A percentile compares a stretch with the other conserved stretches of the same genome.
Conservation (phyloP, 306 rosid species). For the Acacia acuminata region DNA sequence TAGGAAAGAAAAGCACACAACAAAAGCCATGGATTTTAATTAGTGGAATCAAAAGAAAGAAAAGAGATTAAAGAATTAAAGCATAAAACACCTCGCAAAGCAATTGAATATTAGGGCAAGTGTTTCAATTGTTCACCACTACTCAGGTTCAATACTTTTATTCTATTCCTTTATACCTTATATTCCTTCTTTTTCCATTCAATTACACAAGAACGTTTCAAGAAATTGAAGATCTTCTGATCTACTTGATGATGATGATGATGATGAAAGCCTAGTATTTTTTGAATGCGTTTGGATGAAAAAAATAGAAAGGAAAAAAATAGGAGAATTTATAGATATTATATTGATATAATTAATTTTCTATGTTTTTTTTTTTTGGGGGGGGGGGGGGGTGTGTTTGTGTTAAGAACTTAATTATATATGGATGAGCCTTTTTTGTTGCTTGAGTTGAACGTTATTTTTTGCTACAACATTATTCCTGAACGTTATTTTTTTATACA, state of each 20-base stretch:
- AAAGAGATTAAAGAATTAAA: neutral
- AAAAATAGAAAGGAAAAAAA: no score
- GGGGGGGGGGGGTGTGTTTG: no score
- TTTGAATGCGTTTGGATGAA: neutral
- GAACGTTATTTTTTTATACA: no score
- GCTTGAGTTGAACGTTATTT: neutral
- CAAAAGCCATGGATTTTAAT: conserved; percentile 12
- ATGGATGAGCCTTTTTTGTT: neutral
- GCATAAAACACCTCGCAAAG: neutral
- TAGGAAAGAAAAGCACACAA: neutral
- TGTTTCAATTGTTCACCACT: neutral
- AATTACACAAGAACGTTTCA: neutral
- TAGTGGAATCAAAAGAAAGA: conserved; percentile 12
- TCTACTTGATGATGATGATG: neutral
- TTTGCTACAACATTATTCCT: no score
- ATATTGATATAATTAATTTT: no score
- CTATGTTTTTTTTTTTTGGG: no score
- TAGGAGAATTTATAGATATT: no score
- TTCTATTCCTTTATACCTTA: neutral
- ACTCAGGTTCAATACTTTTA: neutral
- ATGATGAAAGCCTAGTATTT: neutral
- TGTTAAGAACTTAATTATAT: no score
- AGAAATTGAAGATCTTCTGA: neutral
- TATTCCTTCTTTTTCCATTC: neutral
- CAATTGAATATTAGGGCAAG: neutral